A percentile compares a stretch with the other conserved stretches of the same genome.
These are phyloP conservation scores for Hymenoscyphus fructigenus DNA, from an alignment of 2,329 filamentous ascomycete genomes.

Conservation along the genomic window DNA sequence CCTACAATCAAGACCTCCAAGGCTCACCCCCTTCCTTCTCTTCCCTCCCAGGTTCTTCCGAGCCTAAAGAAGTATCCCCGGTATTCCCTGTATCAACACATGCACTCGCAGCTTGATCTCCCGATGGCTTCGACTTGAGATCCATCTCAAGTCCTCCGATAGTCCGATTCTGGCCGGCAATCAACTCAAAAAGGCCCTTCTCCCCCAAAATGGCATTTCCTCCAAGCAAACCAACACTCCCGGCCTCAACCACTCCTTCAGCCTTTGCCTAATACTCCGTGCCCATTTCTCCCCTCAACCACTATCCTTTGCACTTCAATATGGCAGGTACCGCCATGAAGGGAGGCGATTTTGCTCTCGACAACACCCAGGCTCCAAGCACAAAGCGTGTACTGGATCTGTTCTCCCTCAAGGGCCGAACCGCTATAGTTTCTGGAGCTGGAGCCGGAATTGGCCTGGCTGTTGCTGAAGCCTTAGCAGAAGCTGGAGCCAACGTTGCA, in stretches of 20 bases:
- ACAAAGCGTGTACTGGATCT: constrained; percentile 57
- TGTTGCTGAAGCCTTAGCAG: constrained; percentile 45
- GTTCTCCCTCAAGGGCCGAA: constrained; percentile 57
- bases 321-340: constrained; percentile 26
- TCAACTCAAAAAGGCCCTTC: constrained; percentile 7
- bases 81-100: neutral
- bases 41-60: neutral
- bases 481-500: constrained; percentile 47
- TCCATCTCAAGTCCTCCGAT: neutral
- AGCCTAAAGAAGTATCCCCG: neutral
- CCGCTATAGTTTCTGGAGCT: constrained; percentile 51
- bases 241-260: neutral
- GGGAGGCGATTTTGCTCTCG: constrained; percentile 53
- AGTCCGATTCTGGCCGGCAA: neutral
- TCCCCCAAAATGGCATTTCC: neutral
- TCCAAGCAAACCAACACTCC: neutral
- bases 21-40: neutral
- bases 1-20: neutral
- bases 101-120: neutral
- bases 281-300: neutral
- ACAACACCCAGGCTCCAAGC: constrained; percentile 50
- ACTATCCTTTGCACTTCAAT: neutral
- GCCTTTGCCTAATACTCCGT: neutral
- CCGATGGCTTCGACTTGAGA: neutral
- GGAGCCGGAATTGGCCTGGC: constrained; percentile 47